phyloP scores from a whole-genome alignment of 495 filamentous ascomycete genomes.

The Lasiosphaeria miniovina region DNA sequence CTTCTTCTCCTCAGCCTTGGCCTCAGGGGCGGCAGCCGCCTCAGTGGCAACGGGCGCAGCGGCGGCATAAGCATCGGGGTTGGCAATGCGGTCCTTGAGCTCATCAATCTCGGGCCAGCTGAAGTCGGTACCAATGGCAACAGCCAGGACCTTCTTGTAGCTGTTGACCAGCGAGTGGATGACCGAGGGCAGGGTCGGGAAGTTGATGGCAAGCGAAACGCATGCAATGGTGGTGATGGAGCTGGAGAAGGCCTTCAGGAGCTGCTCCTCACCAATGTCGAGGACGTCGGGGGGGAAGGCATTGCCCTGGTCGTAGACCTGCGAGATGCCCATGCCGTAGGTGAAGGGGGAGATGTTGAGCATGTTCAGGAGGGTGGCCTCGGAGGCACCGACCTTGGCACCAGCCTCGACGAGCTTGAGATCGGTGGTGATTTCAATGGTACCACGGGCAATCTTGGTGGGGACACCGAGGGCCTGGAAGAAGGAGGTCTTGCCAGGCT shows the following conservation, averaged over 20 bases:
- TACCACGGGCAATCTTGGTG: conserved; percentile 99
- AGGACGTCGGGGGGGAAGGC: conserved; percentile 78
- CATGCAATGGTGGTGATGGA: conserved; percentile 84
- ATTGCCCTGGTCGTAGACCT: conserved; percentile 97
- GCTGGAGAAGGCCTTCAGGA: conserved; percentile 76
- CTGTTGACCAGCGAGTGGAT: conserved; percentile 91
- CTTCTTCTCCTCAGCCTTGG: conserved; percentile 60
- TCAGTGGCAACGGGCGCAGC: conserved; percentile 68
- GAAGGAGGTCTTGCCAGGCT: conserved; percentile 99
- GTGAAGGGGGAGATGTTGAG: conserved; percentile 99
- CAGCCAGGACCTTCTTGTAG: conserved; percentile 95
- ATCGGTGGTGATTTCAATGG: conserved; percentile 98
- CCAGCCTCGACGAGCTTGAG: conserved; percentile 95
- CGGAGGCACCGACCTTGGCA: conserved; percentile 93
- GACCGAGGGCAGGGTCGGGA: conserved; percentile 94
- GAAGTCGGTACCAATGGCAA: conserved; percentile 87
- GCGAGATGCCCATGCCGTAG: conserved; percentile 93
- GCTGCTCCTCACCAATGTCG: conserved; percentile 89
- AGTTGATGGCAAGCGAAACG: conserved; percentile 87
- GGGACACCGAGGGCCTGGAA: conserved; percentile 99
- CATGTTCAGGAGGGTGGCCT: conserved; percentile 98
- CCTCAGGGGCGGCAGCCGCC: conserved; percentile 51
- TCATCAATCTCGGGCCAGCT: conserved; percentile 94
- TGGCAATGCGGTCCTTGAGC: conserved; percentile 98
- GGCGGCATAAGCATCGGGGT: conserved; percentile 89